These are phyloP conservation scores for Pythium aphanidermatum DNA, from an alignment of 352 stramenopile species.

Conservation along the genomic window DNA sequence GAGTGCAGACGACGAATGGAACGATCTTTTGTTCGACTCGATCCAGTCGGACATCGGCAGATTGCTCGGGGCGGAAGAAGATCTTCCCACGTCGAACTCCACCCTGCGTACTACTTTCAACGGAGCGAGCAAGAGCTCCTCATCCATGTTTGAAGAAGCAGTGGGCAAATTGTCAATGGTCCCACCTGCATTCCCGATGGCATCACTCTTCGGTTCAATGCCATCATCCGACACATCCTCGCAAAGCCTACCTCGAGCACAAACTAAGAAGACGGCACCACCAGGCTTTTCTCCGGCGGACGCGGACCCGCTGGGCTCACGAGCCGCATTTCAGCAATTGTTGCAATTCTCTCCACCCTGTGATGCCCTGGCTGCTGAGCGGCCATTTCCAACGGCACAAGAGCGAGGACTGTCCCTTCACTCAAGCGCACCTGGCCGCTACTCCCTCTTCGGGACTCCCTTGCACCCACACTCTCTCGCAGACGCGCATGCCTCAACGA, in stretches of 20 bases:
- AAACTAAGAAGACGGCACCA: conserved; percentile 26
- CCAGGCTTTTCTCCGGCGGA: conserved; percentile 58
- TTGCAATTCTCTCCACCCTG: not conserved
- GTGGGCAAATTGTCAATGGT: conserved; percentile 3
- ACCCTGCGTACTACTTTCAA: not conserved
- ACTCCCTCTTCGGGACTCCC: conserved; percentile 38
- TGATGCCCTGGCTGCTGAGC: not conserved
- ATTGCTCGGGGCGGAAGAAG: conserved; percentile 5
- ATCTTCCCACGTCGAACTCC: not conserved
- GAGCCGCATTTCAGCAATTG: conserved; percentile 43
- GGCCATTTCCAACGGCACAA: too few relatives aligned
- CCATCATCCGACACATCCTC: too few relatives aligned
- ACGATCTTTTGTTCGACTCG: conserved; percentile 12
- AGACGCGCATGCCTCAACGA: not conserved
- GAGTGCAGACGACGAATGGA: conserved; percentile 18
- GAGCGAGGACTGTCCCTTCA: too few relatives aligned
- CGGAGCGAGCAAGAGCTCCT: not conserved
- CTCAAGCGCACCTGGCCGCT: too few relatives aligned
- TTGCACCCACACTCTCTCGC: not conserved
- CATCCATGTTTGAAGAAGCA: not conserved
- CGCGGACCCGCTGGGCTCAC: conserved; percentile 40
- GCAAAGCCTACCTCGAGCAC: not conserved
- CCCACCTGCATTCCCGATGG: conserved; percentile 3
- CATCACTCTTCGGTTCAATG: conserved; percentile 4
- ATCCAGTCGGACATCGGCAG: conserved; percentile 17